These are phyloP conservation scores for Chaetomium sp. DNA, from an alignment of 2,329 filamentous ascomycete genomes.

Conservation along the genomic window DNA sequence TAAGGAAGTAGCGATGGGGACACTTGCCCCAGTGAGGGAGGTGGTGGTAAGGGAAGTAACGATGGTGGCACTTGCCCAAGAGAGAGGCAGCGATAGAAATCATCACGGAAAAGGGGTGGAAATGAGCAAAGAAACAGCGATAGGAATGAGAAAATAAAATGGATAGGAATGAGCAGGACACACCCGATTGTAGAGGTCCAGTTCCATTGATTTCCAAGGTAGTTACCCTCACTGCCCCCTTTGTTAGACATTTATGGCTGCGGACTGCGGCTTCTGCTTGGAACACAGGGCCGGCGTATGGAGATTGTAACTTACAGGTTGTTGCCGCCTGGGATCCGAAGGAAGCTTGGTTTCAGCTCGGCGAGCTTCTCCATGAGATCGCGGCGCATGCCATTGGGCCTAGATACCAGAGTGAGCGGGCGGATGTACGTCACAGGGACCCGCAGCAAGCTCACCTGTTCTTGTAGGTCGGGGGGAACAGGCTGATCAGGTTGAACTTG, in stretches of 20 bases:
- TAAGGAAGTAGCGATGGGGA: no score
- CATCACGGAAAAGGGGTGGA: no score
- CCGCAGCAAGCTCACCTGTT: neutral
- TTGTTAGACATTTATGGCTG: neutral
- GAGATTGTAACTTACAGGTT: constrained; percentile 36
- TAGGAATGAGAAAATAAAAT: no score
- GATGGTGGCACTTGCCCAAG: no score
- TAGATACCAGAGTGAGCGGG: neutral
- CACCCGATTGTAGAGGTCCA: constrained; percentile 45
- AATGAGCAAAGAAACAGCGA: no score
- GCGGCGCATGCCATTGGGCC: constrained; percentile 6
- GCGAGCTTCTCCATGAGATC: constrained; percentile 6
- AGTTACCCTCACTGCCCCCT: constrained; percentile 34
- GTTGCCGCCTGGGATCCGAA: constrained; percentile 61
- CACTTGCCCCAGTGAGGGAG: no score
- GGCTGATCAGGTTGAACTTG: constrained; percentile 9
- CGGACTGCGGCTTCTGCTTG: neutral
- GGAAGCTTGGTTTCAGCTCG: constrained; percentile 37
- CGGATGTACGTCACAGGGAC: neutral
- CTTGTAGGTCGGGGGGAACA: constrained; percentile 8
- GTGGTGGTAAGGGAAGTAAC: no score
- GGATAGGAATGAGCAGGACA: no score
- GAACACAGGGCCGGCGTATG: neutral
- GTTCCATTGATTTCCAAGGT: constrained; percentile 37
- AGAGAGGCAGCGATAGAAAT: no score